Percentiles rank a stretch among this genome's conserved stretches.
phyloP scores from a whole-genome alignment of 257 asterid species.

The Solanum arcanum region DNA sequence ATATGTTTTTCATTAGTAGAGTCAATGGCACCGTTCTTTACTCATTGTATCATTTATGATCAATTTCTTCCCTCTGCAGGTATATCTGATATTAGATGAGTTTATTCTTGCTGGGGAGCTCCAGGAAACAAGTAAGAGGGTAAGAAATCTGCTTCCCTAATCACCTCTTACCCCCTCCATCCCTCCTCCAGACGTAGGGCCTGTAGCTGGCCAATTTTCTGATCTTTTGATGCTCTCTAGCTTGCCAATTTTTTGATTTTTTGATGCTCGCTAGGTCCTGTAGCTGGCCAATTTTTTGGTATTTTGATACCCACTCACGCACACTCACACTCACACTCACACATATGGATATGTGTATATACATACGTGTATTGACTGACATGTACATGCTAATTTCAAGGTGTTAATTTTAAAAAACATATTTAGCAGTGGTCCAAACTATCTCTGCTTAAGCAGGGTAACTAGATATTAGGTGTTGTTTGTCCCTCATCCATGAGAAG shows the following conservation, averaged over 20 bases:
- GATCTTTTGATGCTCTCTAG: not conserved
- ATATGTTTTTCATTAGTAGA: not conserved
- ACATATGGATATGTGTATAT: not conserved
- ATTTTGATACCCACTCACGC: not conserved
- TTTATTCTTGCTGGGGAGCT: constrained; percentile 98
- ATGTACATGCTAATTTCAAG: not conserved
- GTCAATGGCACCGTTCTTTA: not conserved
- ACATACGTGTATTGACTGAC: not conserved
- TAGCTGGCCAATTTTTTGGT: not conserved
- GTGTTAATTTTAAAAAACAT: not conserved
- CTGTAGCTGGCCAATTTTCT: not conserved
- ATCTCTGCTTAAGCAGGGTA: not conserved
- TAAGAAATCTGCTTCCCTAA: constrained; percentile 3
- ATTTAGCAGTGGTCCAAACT: not conserved
- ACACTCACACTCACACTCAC: not conserved
- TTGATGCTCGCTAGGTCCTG: not conserved
- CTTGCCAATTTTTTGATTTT: not conserved
- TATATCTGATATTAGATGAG: constrained; percentile 88
- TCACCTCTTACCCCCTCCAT: not conserved
- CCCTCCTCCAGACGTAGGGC: not conserved
- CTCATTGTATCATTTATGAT: not conserved
- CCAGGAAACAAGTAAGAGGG: constrained; percentile 98
- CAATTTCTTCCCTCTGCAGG: constrained; percentile 26
- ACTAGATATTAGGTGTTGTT: not conserved
- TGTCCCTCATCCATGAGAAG: not conserved